Evolutionary conservation across 148 eudicot species (phyloP).

Genomic region (Pouteria glomerata): DNA sequence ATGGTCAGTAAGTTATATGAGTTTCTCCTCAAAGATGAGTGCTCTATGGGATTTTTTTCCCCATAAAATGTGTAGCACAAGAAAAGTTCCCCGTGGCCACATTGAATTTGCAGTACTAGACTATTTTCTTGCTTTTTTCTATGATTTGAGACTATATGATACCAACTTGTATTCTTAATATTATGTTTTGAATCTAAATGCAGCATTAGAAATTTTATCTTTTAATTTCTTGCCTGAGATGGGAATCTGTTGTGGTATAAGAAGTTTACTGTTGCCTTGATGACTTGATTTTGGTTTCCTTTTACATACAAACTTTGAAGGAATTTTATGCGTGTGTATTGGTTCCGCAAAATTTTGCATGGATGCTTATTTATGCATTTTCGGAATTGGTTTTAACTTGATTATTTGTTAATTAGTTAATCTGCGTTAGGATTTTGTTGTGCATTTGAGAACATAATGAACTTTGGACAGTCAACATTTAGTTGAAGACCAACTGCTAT

Average conservation of each 20-base stretch:
- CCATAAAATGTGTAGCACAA: not conserved
- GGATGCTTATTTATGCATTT: too few relatives aligned
- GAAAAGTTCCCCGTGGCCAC: not conserved
- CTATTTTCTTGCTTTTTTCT: not conserved
- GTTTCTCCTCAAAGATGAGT: not conserved
- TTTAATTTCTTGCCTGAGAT: not conserved
- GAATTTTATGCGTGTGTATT: too few relatives aligned
- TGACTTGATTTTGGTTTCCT: not conserved
- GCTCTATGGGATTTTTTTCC: not conserved
- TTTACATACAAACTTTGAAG: too few relatives aligned
- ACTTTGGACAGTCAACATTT: too few relatives aligned
- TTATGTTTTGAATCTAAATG: not conserved
- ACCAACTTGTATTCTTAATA: not conserved
- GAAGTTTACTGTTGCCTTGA: not conserved
- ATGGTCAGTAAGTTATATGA: constrained; percentile 18
- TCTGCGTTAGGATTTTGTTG: too few relatives aligned
- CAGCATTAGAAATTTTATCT: not conserved
- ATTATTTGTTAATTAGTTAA: too few relatives aligned
- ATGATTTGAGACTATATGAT: not conserved
- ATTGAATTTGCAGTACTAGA: not conserved
- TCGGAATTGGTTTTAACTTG: too few relatives aligned
- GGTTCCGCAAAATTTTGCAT: too few relatives aligned
- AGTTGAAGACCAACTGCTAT: too few relatives aligned
- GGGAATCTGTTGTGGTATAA: not conserved
- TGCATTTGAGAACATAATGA: too few relatives aligned